These are phyloP conservation scores for Colletotrichum navitas DNA, from an alignment of 2,329 filamentous ascomycete species.

Conservation along the genomic window DNA sequence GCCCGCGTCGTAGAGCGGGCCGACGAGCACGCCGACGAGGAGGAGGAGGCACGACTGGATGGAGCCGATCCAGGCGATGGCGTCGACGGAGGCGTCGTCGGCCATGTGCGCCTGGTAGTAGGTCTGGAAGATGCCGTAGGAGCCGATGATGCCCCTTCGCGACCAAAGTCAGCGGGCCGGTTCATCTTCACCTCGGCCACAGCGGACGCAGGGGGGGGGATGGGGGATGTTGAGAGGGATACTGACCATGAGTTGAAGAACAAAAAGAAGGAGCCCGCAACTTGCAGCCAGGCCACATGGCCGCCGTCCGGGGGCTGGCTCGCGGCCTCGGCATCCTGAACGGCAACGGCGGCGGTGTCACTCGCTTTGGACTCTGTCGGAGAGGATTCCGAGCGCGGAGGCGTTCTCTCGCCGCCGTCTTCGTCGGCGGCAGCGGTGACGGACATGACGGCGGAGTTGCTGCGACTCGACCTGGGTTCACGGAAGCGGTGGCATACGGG, in stretches of 20 bases:
- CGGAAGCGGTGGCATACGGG: no score
- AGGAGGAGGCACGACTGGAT: constrained; percentile 53
- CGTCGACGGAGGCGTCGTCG: constrained; percentile 43
- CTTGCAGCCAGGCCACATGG: constrained; percentile 53
- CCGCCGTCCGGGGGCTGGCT: constrained; percentile 46
- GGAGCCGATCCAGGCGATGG: constrained; percentile 54
- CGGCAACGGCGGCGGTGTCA: neutral
- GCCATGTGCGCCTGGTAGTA: constrained; percentile 49
- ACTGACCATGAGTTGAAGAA: constrained; percentile 53
- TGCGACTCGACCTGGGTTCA: neutral
- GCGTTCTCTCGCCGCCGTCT: neutral
- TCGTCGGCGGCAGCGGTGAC: neutral
- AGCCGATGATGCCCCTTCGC: constrained; percentile 51
- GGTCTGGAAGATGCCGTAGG: constrained; percentile 54
- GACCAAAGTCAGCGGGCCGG: constrained; percentile 1
- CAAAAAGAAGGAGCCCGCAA: constrained; percentile 51
- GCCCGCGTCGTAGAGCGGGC: constrained; percentile 56
- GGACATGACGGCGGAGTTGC: neutral
- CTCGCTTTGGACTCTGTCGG: constrained; percentile 2
- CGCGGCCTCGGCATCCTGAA: neutral
- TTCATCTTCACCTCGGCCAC: neutral
- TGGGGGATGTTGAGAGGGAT: no score
- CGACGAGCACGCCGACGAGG: constrained; percentile 52
- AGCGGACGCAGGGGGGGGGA: no score
- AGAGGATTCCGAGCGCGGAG: neutral